Conservation (phyloP, 2,329 filamentous ascomycete species). For the Chrysoporthe puriensis region DNA sequence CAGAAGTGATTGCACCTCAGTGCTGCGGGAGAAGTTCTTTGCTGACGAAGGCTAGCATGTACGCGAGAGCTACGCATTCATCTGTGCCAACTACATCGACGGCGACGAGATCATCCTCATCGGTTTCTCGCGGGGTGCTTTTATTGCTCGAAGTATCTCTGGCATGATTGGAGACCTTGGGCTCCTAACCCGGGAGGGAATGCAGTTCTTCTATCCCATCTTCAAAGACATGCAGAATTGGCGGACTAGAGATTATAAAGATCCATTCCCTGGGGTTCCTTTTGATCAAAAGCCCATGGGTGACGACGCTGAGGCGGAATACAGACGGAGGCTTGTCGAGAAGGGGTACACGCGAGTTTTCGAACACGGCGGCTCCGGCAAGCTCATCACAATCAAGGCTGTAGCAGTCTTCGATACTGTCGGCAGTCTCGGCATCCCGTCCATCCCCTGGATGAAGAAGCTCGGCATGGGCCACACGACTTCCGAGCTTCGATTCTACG, state of each 20-base stretch:
- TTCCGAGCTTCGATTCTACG: constrained; percentile 54
- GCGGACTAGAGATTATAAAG: constrained; percentile 49
- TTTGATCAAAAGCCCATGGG: constrained; percentile 55
- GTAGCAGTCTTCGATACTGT: constrained; percentile 58
- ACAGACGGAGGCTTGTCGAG: constrained; percentile 49
- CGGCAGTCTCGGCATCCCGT: constrained; percentile 51
- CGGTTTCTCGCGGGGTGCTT: constrained; percentile 62
- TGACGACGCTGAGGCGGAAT: constrained; percentile 44
- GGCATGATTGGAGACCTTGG: constrained; percentile 57
- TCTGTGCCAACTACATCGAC: constrained; percentile 63
- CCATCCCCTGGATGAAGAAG: constrained; percentile 49
- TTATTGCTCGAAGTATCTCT: constrained; percentile 60
- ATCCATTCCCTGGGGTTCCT: constrained; percentile 51
- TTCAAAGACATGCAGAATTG: constrained; percentile 62
- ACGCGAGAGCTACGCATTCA: constrained; percentile 64
- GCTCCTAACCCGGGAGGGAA: constrained; percentile 55
- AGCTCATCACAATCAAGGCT: constrained; percentile 51
- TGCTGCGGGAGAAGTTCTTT: too few relatives aligned
- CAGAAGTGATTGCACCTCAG: constrained; percentile 45
- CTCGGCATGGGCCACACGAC: constrained; percentile 50
- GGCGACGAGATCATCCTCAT: constrained; percentile 61
- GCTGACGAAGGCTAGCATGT: constrained; percentile 46
- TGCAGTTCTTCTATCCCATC: constrained; percentile 58
- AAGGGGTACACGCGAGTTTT: constrained; percentile 46
- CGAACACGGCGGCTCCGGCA: constrained; percentile 41